Conservation (phyloP, 108 stramenopile species). For the Pseudonitzschia multiseries region DNA sequence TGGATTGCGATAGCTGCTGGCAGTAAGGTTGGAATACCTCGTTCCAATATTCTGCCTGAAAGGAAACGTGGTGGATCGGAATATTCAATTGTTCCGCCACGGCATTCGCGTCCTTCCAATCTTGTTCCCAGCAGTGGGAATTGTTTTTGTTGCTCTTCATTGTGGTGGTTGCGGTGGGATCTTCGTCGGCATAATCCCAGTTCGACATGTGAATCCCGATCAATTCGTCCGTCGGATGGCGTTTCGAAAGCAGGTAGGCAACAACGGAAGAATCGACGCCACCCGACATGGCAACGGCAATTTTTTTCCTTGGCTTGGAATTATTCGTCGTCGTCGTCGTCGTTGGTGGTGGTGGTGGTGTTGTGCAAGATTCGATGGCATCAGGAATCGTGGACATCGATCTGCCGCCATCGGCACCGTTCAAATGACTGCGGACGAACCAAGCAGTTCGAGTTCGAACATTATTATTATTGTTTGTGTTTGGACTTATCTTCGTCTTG, state of each 20-base stretch:
- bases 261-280: slow-evolving; percentile 97
- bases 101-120: slow-evolving; percentile 77
- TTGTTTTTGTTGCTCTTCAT: slow-evolving; percentile 34
- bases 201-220: slow-evolving; percentile 87
- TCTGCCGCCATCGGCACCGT: too few relatives aligned
- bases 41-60: slow-evolving; percentile 90
- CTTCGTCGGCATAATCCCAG: slow-evolving; percentile 79
- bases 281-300: slow-evolving; percentile 94
- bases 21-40: slow-evolving; percentile 91
- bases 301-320: slow-evolving; percentile 8
- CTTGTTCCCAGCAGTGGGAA: slow-evolving; percentile 60
- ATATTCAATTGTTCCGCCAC: slow-evolving; percentile 80
- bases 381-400: too few relatives aligned
- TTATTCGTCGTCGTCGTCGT: too few relatives aligned
- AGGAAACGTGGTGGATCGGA: slow-evolving; percentile 71
- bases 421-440: not conserved
- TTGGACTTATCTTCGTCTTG: too few relatives aligned
- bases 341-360: not conserved
- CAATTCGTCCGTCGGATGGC: slow-evolving; percentile 20
- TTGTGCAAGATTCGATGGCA: too few relatives aligned
- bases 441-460: too few relatives aligned
- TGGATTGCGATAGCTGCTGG: slow-evolving; percentile 44
- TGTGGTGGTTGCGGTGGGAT: not conserved
- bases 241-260: slow-evolving; percentile 65
- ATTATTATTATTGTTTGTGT: too few relatives aligned